Evolutionary conservation across 768 basidiomycete genomes (phyloP), one percentile per base, ranked within the genome.

Genomic region (Mrakia frigida): DNA sequence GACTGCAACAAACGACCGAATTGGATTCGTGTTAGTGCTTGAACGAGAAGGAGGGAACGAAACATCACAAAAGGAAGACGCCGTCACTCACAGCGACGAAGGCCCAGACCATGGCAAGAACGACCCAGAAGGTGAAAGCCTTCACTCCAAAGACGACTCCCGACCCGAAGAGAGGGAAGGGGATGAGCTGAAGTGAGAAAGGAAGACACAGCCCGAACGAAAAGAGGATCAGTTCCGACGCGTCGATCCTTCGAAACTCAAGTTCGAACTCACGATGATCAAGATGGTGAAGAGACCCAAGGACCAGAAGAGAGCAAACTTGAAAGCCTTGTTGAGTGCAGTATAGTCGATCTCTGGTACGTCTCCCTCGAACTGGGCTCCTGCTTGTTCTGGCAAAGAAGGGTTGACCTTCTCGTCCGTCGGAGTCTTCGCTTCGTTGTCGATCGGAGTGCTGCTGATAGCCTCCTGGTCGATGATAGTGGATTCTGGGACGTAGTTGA

Each of bases 151-250:
- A 82, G 70, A 81, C 79, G 60, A 91, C 90, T 59, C 87, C 87
- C 0, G 92, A 89, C 82, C 91, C 92, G 86, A 96, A 96, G 11
- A 95, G 86, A 3, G 93, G 93, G 1, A 97, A 83, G 0, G 94
- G 95, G 73, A 97, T 88, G 74, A 93, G 73, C 53, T 74, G 56
- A 28, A 14, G 35, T 14, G 50, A 2, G 28, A 25, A 11, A 13
- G 46, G n/a, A 46, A 37, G 37, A 5, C 10, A 39, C n/a, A n/a
- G n/a, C n/a, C n/a, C n/a, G 11, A 18, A 23, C 2, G n/a, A 5
- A n/a, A 21, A 39, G 63, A 28, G 37, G 31, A 2, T 65, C 21
- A 80, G n/a, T 6, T 13, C 16, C 10, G 43, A 50, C 18, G 18
- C 46, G 46, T 50, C 46, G 39, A 41, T 41, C 11, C 39, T 11